Percentiles rank a stretch among this genome's conserved stretches.
Evolutionary conservation across 2,329 filamentous ascomycete genomes (phyloP).

Genomic region (Fusarium tanahbumbuense): DNA sequence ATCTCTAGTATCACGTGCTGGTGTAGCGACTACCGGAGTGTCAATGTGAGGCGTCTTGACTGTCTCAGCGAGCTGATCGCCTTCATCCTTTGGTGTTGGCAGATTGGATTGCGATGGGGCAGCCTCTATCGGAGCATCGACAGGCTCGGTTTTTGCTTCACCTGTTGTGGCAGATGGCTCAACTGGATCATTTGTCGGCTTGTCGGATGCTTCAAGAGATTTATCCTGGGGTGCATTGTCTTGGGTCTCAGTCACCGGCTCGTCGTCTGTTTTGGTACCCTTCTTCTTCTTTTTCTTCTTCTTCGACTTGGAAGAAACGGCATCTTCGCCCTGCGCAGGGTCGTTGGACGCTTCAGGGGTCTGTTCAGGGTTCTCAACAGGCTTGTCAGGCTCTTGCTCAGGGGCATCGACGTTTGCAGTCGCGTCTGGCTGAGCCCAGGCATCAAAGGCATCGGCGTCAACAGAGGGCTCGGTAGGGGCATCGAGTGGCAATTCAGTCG

Average conservation of each 20-base stretch:
- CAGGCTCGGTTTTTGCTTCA: background rate
- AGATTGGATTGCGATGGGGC: background rate
- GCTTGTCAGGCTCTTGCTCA: slow-evolving; percentile 13
- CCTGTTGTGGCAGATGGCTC: background rate
- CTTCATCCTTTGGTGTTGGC: background rate
- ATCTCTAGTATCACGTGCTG: slow-evolving; percentile 1
- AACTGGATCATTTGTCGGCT: background rate
- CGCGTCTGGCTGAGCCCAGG: slow-evolving; percentile 26
- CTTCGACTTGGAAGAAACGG: slow-evolving; percentile 32
- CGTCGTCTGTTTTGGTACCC: slow-evolving; percentile 27
- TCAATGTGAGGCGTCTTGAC: slow-evolving; percentile 6
- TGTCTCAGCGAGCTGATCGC: background rate
- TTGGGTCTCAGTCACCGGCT: slow-evolving; percentile 16
- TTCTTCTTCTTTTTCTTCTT: slow-evolving; percentile 50
- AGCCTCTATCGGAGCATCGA: background rate
- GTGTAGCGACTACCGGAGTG: background rate
- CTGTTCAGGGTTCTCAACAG: slow-evolving; percentile 9
- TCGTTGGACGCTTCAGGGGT: slow-evolving; percentile 11
- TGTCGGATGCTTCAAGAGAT: slow-evolving; percentile 1
- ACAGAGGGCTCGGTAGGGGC: background rate
- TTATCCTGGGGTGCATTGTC: slow-evolving; percentile 10
- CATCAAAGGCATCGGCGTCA: slow-evolving; percentile 35
- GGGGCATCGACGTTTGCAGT: background rate
- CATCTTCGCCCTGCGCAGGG: slow-evolving; percentile 18
- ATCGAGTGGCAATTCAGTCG: background rate